Evolutionary conservation across 1,139 yeast genomes (phyloP), one percentile per base, ranked within the genome.

Genomic region (Groenewaldozyma auringiensis): DNA sequence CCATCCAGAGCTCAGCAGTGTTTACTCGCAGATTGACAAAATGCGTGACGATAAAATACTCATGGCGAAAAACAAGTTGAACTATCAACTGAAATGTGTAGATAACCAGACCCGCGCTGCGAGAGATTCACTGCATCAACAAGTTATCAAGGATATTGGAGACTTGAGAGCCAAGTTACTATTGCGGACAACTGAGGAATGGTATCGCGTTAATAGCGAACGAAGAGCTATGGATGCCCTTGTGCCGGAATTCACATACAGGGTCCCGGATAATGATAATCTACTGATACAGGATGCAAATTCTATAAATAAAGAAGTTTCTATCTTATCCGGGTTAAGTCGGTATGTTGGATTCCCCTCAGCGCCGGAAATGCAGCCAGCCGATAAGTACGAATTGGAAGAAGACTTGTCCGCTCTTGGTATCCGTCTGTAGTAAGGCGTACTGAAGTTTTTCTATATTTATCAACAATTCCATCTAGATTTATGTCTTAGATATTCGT

Each of bases 121-220:
- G 29, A 69, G 97, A 49, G 83, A 85, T 3, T 77, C 82, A 47
- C 76, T 87, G 37, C 96, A 89, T 62, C 97, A 92, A 63, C 87
- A 88, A 61, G 88, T 78, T 62, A 67, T 78, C 61, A 83, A 83
- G 57, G 75, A 78, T 51, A 69, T 78, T 41, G 79, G 81, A 58
- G 95, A 88, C 59, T 65, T 76, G 42, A 83, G 89, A 52, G 75
- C 75, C 48, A 70, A 72, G 33, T 71, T 87, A 70, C 74, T 92
- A 44, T 73, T 78, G 48, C 74, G 78, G 17, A 85, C 95, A 3
- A 89, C 97, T 1, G 78, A 85, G 42, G 75, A 79, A 54, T 92
- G 98, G 97, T 92, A 92, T 67, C 83, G 84, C 54, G 84, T 89
- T 58, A 89, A 89, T 64, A 79, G 83, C 57, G 98, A 92, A 63